These are phyloP conservation scores for Ambrosia artemisiifolia DNA, from an alignment of 129 eudicot genomes.

Conservation along the genomic window DNA sequence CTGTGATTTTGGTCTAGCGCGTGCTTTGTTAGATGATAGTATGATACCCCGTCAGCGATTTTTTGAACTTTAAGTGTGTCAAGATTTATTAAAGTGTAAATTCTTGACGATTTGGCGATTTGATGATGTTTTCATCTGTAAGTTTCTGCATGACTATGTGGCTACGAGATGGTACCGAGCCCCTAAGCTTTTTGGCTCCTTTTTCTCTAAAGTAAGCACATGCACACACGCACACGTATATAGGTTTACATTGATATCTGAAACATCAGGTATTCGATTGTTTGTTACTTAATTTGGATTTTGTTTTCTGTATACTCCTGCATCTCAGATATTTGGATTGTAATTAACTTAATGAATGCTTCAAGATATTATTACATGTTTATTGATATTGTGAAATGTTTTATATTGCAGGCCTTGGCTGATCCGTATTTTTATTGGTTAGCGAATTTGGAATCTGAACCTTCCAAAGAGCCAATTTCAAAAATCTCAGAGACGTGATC, in stretches of 20 bases:
- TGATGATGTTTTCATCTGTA: conserved; percentile 3
- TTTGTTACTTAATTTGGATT: not conserved
- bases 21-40: no score
- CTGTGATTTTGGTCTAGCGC: no score
- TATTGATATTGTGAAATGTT: no score
- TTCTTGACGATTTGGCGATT: not conserved
- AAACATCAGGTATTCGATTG: not conserved
- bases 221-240: not conserved
- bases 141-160: conserved; percentile 59
- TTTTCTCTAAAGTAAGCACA: conserved; percentile 76
- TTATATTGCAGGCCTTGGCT: no score
- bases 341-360: no score
- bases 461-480: no score
- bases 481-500: conserved; percentile 81
- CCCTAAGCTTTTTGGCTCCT: conserved; percentile 95
- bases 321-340: no score
- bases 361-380: no score
- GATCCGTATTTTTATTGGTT: no score
- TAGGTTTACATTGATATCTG: not conserved
- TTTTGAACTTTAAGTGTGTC: conserved; percentile 82
- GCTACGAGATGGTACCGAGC: conserved; percentile 99
- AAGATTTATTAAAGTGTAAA: not conserved
- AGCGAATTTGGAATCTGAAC: no score
- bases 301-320: not conserved
- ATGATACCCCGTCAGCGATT: conserved; percentile 84